phyloP scores from a whole-genome alignment of 176 grass and related monocot species.

The Cymbopogon citratus region DNA sequence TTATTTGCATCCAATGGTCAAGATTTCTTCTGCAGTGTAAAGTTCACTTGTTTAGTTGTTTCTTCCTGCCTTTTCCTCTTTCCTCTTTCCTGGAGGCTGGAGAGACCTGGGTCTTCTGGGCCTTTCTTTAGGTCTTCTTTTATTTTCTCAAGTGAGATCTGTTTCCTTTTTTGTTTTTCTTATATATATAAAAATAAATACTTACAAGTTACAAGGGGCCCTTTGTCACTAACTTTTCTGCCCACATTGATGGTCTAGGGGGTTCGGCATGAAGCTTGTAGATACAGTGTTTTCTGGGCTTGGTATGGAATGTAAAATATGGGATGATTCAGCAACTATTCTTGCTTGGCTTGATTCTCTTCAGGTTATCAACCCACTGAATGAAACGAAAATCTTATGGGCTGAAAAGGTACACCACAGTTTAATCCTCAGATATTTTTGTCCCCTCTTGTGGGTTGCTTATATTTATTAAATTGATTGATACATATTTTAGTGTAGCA shows the following conservation, averaged over 20 bases:
- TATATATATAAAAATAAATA: neutral
- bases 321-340: constrained; percentile 71
- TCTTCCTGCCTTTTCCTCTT: neutral
- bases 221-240: constrained; percentile 27
- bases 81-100: neutral
- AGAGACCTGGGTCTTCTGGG: neutral
- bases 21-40: neutral
- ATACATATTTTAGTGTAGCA: constrained; percentile 50
- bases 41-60: neutral
- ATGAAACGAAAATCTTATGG: constrained; percentile 50
- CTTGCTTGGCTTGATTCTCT: constrained; percentile 68
- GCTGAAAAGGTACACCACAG: constrained; percentile 53
- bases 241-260: constrained; percentile 35
- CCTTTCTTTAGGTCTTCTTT: neutral
- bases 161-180: neutral
- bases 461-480: constrained; percentile 30
- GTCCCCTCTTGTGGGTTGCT: constrained; percentile 22
- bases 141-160: neutral
- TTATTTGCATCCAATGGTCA: constrained; percentile 15
- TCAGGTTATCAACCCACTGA: constrained; percentile 61
- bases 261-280: constrained; percentile 43
- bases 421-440: constrained; percentile 19
- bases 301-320: constrained; percentile 69
- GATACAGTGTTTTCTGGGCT: constrained; percentile 50
- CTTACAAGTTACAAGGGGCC: neutral